Evolutionary conservation across 1,139 yeast genomes (phyloP).

Genomic region (Magnusiomyces ingens): DNA sequence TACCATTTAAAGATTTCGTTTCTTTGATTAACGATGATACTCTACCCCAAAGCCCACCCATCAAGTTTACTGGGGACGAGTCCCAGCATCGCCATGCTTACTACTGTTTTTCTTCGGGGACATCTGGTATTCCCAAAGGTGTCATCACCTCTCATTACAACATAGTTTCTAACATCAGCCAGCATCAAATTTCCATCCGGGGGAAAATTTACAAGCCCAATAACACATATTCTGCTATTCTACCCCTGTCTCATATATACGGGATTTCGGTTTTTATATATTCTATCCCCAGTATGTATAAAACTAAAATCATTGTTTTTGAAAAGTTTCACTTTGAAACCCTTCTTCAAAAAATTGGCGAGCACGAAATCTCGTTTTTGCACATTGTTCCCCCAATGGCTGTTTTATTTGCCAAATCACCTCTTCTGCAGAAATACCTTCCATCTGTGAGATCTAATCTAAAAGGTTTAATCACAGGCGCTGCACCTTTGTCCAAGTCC

Average conservation of each 20-base stretch:
- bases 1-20: background rate
- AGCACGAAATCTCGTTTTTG: slow-evolving; percentile 25
- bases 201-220: slow-evolving; percentile 7
- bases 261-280: slow-evolving; percentile 28
- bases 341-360: slow-evolving; percentile 22
- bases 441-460: slow-evolving; percentile 22
- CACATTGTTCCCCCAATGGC: slow-evolving; percentile 34
- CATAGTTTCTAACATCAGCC: slow-evolving; percentile 22
- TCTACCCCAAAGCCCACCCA: slow-evolving; percentile 6
- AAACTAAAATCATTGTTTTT: slow-evolving; percentile 24
- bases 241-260: slow-evolving; percentile 34
- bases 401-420: slow-evolving; percentile 31
- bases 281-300: slow-evolving; percentile 20
- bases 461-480: slow-evolving; percentile 28
- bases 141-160: slow-evolving; percentile 47
- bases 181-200: slow-evolving; percentile 10
- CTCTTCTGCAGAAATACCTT: slow-evolving; percentile 27
- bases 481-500: slow-evolving; percentile 31
- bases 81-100: slow-evolving; percentile 14
- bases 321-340: slow-evolving; percentile 27
- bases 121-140: slow-evolving; percentile 55
- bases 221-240: slow-evolving; percentile 18
- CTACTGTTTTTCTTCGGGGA: slow-evolving; percentile 52
- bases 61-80: slow-evolving; percentile 4
- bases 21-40: slow-evolving; percentile 1